Base-by-base conservation (phyloP, 768 basidiomycete genomes). In the Termitomyces sp. region DNA sequence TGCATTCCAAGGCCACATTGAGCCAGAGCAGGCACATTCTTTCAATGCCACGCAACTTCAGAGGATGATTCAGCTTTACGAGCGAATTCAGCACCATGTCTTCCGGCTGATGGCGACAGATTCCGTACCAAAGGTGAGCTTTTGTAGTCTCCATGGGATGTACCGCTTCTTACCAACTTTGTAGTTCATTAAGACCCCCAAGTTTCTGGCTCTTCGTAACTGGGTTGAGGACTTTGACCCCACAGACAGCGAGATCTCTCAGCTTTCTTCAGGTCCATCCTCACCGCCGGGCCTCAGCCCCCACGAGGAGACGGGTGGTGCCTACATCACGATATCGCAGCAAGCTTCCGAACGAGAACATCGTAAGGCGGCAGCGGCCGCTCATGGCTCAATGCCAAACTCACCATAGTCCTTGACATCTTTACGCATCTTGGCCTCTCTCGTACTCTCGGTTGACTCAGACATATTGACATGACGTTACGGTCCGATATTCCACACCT, bases 41-140 rank as follows among this genome's bases (percentile, higher is more conserved):
- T 88, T 98, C 81, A 95, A 96, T 63, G 96, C 97, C 20, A 98
- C 93, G 45, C 96, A 98, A 73, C 78, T 99, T 48, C 94, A 96
- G 76, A 91, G 86, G 48, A 90, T 98, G 83, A 92, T 99, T 67
- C 80, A 85, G 66, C 75, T 98, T 67, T 99, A 98, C 73, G 96
- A 96, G 74, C 87, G 96, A 60, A 99, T 99, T 59, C 97, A 98
- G 76, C 89, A 83, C 25, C 96, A 98, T 69, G 94, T 98, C 65
- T 98, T 98, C 81, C 86, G 96, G 51, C 72, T 99, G 68, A 96
- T 99, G 92, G 95, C 97, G 17, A 96, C 96, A 59, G 97, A 99
- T 74, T 98, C 96, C 7, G 90, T 99, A n/a, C 97, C 97, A 14
- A 96, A 96, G 83, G 92, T 92, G 68, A 34, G 79, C 68, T 57